Evolutionary conservation across 2,329 filamentous ascomycete species (phyloP).

Genomic region (Septoria petroselini): DNA sequence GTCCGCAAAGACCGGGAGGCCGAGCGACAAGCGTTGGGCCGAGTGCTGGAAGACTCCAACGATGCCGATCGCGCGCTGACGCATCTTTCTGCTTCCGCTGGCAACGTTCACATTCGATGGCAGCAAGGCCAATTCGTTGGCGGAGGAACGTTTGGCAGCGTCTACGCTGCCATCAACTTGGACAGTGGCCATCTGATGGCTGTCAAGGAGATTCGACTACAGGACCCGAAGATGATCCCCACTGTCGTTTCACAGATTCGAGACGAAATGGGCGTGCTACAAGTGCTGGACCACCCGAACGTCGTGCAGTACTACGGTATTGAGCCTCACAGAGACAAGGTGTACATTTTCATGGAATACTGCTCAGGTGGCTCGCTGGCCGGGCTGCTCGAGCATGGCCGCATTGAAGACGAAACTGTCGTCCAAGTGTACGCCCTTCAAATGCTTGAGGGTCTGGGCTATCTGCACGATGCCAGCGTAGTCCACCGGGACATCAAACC

Average conservation of each 20-base stretch:
- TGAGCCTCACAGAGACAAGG: conserved; percentile 95
- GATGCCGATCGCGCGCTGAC: conserved; percentile 94
- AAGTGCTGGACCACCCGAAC: conserved; percentile 94
- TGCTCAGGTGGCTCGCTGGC: conserved; percentile 93
- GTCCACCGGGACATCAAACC: conserved; percentile 97
- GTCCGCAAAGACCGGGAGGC: conserved; percentile 73
- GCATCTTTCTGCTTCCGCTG: conserved; percentile 87
- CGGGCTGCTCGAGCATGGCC: conserved; percentile 84
- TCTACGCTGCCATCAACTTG: conserved; percentile 95
- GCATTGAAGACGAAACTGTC: conserved; percentile 96
- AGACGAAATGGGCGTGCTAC: conserved; percentile 94
- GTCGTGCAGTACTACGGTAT: conserved; percentile 98
- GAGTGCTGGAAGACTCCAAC: conserved; percentile 89
- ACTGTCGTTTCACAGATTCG: conserved; percentile 90
- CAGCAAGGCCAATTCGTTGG: conserved; percentile 98
- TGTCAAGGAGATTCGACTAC: conserved; percentile 95
- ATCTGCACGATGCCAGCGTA: conserved; percentile 87
- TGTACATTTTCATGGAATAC: conserved; percentile 99
- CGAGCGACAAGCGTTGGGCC: conserved; percentile 81
- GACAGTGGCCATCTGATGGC: conserved; percentile 97
- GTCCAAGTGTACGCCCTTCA: conserved; percentile 96
- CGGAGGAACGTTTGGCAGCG: conserved; percentile 93
- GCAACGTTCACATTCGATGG: conserved; percentile 94
- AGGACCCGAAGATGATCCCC: conserved; percentile 93
- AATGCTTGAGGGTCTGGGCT: conserved; percentile 87